These are phyloP conservation scores for Fusarium sp. DNA, from an alignment of 2,329 filamentous ascomycete genomes.

Conservation along the genomic window DNA sequence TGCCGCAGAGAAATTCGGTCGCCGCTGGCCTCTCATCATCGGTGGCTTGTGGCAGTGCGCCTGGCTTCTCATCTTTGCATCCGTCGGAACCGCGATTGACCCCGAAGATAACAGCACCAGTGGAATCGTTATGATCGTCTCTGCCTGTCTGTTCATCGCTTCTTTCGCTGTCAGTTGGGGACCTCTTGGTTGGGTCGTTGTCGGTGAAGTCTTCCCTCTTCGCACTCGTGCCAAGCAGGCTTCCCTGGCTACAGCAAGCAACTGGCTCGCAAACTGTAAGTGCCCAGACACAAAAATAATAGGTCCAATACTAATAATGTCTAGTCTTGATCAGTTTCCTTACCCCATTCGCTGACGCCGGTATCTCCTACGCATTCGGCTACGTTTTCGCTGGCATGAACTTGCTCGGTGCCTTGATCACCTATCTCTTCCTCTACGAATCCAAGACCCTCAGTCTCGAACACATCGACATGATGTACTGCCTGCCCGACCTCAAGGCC, in stretches of 20 bases:
- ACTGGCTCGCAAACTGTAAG: constrained; percentile 71
- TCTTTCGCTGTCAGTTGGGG: constrained; percentile 79
- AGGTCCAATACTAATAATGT: neutral
- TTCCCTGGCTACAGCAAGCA: constrained; percentile 65
- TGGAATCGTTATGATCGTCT: constrained; percentile 78
- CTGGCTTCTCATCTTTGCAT: constrained; percentile 75
- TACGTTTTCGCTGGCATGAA: constrained; percentile 76
- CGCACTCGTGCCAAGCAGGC: constrained; percentile 68
- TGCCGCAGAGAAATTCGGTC: constrained; percentile 76
- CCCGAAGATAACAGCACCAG: constrained; percentile 61
- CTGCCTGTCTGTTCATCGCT: constrained; percentile 80
- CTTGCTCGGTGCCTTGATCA: constrained; percentile 68
- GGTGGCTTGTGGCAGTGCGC: constrained; percentile 77
- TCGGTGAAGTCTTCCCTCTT: constrained; percentile 75
- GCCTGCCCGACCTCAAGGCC: constrained; percentile 67
- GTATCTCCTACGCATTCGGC: constrained; percentile 74
- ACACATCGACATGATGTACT: constrained; percentile 79
- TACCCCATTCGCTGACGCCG: constrained; percentile 73
- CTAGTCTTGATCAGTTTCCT: constrained; percentile 75
- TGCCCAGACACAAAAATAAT: neutral
- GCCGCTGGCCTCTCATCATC: constrained; percentile 74
- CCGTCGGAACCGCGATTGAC: constrained; percentile 64
- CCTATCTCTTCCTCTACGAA: constrained; percentile 79
- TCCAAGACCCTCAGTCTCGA: constrained; percentile 74
- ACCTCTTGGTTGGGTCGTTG: constrained; percentile 76